Conservation (phyloP, 176 grass and related monocot genomes). For the Phoenix dactylifera region DNA sequence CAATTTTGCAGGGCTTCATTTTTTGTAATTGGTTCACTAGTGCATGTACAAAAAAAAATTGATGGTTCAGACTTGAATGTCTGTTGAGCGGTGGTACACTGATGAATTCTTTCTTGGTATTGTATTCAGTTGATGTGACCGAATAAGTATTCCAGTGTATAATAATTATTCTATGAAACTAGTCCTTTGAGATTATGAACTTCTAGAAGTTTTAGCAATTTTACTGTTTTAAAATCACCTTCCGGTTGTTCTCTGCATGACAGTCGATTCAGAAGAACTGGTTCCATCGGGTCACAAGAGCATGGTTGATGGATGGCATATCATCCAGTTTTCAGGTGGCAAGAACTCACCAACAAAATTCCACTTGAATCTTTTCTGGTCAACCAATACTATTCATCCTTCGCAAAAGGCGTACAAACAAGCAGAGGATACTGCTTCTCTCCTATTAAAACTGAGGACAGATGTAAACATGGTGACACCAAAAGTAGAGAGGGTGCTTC, state of each 20-base stretch:
- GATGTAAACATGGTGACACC: constrained; percentile 64
- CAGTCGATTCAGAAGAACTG: constrained; percentile 54
- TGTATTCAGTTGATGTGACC: no score
- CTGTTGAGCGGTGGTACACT: no score
- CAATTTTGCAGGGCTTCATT: no score
- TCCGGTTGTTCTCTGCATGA: background rate
- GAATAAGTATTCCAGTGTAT: no score
- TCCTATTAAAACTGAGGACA: constrained; percentile 63
- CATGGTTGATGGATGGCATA: constrained; percentile 63
- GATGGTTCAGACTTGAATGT: no score
- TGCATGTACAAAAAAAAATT: no score
- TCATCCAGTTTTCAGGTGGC: constrained; percentile 84
- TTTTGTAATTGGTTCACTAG: no score
- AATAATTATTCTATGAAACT: no score
- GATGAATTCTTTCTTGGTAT: no score
- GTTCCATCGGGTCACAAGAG: constrained; percentile 46
- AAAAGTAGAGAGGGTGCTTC: constrained; percentile 34
- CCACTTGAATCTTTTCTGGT: constrained; percentile 61
- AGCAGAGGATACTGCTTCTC: constrained; percentile 14
- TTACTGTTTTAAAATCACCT: no score
- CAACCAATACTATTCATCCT: constrained; percentile 14
- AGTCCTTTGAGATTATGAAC: no score
- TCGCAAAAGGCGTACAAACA: constrained; percentile 4
- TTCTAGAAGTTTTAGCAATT: no score
- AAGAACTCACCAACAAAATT: constrained; percentile 78